Evolutionary conservation across 805 yeast species (phyloP).

Genomic region (Kockiozyma suomiensis): DNA sequence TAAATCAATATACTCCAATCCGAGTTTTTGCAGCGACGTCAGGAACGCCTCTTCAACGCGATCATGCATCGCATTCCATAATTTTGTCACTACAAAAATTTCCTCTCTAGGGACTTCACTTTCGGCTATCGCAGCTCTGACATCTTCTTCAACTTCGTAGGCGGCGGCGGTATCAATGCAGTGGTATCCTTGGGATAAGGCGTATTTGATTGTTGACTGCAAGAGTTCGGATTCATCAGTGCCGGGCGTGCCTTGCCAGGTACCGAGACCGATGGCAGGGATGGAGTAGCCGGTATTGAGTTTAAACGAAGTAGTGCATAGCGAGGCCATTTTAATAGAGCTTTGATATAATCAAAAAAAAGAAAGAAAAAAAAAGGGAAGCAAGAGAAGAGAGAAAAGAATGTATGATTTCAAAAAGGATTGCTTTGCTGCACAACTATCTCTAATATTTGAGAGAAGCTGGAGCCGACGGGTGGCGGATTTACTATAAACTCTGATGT

Average conservation of each 20-base stretch:
- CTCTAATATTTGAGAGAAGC: too few species aligned
- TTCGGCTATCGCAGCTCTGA: constrained; percentile 49
- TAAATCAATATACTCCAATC: constrained; percentile 75
- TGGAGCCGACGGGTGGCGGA: too few species aligned
- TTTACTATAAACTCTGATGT: too few species aligned
- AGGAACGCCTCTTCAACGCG: constrained; percentile 57
- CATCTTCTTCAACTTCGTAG: constrained; percentile 67
- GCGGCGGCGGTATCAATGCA: constrained; percentile 74
- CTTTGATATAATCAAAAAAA: neutral
- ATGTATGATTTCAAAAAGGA: too few species aligned
- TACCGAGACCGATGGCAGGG: constrained; percentile 73
- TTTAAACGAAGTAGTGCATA: constrained; percentile 12
- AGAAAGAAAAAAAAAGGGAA: too few species aligned
- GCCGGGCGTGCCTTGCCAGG: constrained; percentile 60
- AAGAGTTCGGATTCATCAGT: constrained; percentile 52
- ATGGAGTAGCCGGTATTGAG: constrained; percentile 62
- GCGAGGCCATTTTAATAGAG: neutral
- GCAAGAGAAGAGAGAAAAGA: too few species aligned
- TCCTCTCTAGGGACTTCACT: constrained; percentile 55
- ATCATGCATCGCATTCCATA: constrained; percentile 43
- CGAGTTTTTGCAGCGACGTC: constrained; percentile 61
- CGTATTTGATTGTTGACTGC: constrained; percentile 46
- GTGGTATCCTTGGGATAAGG: constrained; percentile 54
- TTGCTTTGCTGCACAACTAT: too few species aligned
- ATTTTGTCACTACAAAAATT: constrained; percentile 49